Evolutionary conservation across 225 moss, liverwort and hornwort species (phyloP), one percentile per base, ranked within the genome.

Genomic region (Anthoceros angustus): DNA sequence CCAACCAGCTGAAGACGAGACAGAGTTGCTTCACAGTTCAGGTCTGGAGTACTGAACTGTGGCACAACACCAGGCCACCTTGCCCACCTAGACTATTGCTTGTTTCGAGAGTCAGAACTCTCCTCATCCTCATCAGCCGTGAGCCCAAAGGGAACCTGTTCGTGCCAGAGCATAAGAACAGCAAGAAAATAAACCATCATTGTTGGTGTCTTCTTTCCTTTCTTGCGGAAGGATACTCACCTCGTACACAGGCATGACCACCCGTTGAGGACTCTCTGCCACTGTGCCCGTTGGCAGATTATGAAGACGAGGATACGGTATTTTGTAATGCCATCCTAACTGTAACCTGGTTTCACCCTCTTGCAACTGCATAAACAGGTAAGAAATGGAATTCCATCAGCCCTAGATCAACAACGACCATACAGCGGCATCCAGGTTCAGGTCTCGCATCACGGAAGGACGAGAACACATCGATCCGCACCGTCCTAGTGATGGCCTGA

Each of bases 241-340:
- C 93, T 90, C 76, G 49, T 83, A 81, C n/a, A 66, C 74, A 68
- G 85, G 81, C 63, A 39, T 66, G 16, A 65, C 42, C 14, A 63
- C 42, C 68, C 66, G 68, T 71, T 80, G 80, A 72, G 86, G 84
- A 15, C 86, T 95, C 67, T 95, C 90, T 66, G 84, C 80, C 18
- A 86, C 66, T 20, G 86, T 62, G 64, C 95, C 95, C 26, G 78
- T 70, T n/a, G 90, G 79, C 66, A 88, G 74, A 77, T 95, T 95
- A 66, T 84, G 85, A 46, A 95, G 76, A 26, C 95, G 77, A 49
- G 95, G 95, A 77, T 91, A 95, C 15, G 95, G 95, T 74, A 95
- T 95, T 69, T 91, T 95, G 73, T 95, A 95, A 78, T 91, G 90
- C 91, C 95, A 95, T 23, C 76, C 95, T 70, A 95, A 82, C 64